A percentile compares a stretch with the other conserved stretches of the same genome.
Conservation (phyloP, 2,329 filamentous ascomycete genomes). For the Monilinia aucupariae region DNA sequence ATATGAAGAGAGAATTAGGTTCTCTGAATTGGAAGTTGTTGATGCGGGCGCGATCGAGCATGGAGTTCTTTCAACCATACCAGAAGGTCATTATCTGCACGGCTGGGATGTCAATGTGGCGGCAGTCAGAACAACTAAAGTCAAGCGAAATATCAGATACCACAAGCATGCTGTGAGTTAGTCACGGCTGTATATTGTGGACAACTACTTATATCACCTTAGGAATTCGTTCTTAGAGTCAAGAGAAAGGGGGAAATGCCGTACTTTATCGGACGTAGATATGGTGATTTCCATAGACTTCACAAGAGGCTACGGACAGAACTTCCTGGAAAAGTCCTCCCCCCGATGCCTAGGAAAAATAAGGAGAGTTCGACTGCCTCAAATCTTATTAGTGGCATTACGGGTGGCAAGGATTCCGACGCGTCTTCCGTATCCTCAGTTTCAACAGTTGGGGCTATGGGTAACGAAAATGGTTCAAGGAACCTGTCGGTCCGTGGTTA, state of each 20-base stretch:
- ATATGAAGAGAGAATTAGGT: constrained; percentile 94
- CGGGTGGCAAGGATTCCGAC: constrained; percentile 58
- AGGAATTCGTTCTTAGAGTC: constrained; percentile 88
- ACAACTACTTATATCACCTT: constrained; percentile 10
- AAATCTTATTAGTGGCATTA: constrained; percentile 47
- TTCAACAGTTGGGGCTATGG: constrained; percentile 29
- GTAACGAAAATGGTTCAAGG: constrained; percentile 24
- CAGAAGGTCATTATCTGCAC: constrained; percentile 87
- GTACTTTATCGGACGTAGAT: constrained; percentile 75
- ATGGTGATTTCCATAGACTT: constrained; percentile 78
- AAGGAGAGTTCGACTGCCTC: constrained; percentile 67
- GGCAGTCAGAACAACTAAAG: constrained; percentile 71
- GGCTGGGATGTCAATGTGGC: constrained; percentile 97
- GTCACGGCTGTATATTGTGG: background rate
- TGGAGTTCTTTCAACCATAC: constrained; percentile 78
- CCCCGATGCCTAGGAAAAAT: constrained; percentile 86
- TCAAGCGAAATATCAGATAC: constrained; percentile 81
- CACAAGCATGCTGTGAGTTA: constrained; percentile 79
- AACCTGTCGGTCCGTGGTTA: constrained; percentile 43
- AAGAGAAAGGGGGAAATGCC: constrained; percentile 72
- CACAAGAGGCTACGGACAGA: constrained; percentile 77
- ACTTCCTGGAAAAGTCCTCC: constrained; percentile 83
- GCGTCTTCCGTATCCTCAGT: constrained; percentile 65
- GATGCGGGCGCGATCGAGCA: constrained; percentile 89
- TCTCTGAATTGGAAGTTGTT: constrained; percentile 94